Evolutionary conservation across 345 rosid genomes (phyloP), one percentile per base, ranked within the genome.

Genomic region (Bruguiera sexangula): DNA sequence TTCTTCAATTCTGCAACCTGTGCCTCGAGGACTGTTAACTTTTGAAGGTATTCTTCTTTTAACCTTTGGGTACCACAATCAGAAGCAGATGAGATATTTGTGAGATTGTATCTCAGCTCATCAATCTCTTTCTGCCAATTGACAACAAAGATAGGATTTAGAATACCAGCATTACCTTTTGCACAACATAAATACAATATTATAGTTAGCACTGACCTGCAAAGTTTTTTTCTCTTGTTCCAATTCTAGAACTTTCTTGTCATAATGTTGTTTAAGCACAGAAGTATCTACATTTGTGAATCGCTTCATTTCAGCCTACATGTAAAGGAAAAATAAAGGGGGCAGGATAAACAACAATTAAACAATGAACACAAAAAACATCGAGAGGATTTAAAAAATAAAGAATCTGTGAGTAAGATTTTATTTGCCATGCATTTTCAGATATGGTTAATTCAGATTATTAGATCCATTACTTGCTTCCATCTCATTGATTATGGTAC

Each of bases 301-400:
- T 22, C 78, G 83, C 82, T 90, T 92, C 99, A 95, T 95, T 83
- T 92, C 99, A 82, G 96, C 99, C 99, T 95, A 80, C 72, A 82
- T 64, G 34, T 20, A 64, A 70, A 75, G 74, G 58, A 51, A 60
- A 8, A 48, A 19, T 36, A 26, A 27, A 55, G 24, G 60, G 10
- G 55, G 43, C 19, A 39, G 11, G 18, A 19, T 34, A 30, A 53
- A 22, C 67, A 65, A 64, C 62, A 62, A 31, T 50, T 22, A 36
- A 15, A 31, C 19, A 50, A 57, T 19, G 2, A 59, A 32, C 18
- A 22, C 7, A 39, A 57, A 24, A 9, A 6, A 51, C 51, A 32
- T 1, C 9, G 1, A 34, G 18, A 46, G 18, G 26, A 22, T 21
- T 32, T 11, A 27, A 26, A 2, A 64, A 26, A 30, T 20, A 48